A percentile compares a stretch with the other conserved stretches of the same genome.
Conservation (phyloP, 352 stramenopile genomes). For the Phytophthora palmivora region DNA sequence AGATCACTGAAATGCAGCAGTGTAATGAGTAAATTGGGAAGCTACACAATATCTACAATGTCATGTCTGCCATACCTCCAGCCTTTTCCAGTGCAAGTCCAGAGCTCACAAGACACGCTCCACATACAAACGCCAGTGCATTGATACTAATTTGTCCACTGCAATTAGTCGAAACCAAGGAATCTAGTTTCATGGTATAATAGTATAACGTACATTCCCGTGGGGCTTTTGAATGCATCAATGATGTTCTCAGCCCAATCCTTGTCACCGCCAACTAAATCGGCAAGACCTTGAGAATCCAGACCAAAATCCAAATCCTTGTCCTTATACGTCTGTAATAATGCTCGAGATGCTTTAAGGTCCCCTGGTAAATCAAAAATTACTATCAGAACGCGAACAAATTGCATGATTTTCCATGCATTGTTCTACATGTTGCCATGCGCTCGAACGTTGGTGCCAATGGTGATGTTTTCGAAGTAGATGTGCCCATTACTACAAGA, state of each 20-base stretch:
- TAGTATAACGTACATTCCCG: constrained; percentile 61
- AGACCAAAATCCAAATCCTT: constrained; percentile 81
- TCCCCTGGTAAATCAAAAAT: constrained; percentile 43
- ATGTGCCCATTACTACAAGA: constrained; percentile 52
- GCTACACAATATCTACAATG: background rate
- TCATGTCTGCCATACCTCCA: constrained; percentile 32
- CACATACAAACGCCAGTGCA: constrained; percentile 71
- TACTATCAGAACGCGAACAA: background rate
- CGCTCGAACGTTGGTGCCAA: constrained; percentile 59
- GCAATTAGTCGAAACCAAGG: background rate
- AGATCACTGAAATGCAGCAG: constrained; percentile 50
- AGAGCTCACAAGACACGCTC: constrained; percentile 49
- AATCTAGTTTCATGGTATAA: background rate
- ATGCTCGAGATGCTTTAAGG: constrained; percentile 49
- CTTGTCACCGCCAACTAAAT: constrained; percentile 59
- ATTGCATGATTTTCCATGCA: background rate
- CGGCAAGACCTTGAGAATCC: constrained; percentile 52
- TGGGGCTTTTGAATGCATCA: constrained; percentile 61
- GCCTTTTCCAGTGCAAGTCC: constrained; percentile 64
- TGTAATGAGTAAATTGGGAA: background rate
- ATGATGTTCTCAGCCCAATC: constrained; percentile 63
- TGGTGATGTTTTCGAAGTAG: constrained; percentile 44
- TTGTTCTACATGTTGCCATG: constrained; percentile 54
- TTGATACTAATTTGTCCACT: constrained; percentile 43
- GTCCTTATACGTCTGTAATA: constrained; percentile 76